phyloP scores from a whole-genome alignment of 306 rosid genomes.

The Glycine latifolia region DNA sequence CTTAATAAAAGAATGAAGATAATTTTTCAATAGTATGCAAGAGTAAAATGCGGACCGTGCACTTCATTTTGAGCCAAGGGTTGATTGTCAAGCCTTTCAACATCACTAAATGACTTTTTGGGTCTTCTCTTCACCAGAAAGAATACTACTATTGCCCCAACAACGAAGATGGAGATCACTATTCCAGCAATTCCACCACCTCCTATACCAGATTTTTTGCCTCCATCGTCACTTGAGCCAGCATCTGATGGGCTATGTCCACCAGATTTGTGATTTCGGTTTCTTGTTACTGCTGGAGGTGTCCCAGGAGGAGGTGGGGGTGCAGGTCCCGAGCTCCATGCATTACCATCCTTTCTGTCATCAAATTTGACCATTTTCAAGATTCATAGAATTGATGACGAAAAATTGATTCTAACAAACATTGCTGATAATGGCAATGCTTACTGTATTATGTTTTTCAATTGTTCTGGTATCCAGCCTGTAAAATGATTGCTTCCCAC shows the following conservation, averaged over 20 bases:
- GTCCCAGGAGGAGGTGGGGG: conserved; percentile 99
- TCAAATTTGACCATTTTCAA: conserved; percentile 45
- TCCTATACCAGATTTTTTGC: conserved; percentile 87
- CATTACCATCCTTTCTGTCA: conserved; percentile 79
- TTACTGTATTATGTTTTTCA: conserved; percentile 79
- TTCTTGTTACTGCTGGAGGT: conserved; percentile 63
- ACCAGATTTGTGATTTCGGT: conserved; percentile 64
- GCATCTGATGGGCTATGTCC: conserved; percentile 55
- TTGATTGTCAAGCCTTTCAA: conserved; percentile 74
- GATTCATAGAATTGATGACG: conserved; percentile 34
- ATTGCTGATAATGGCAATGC: conserved; percentile 49
- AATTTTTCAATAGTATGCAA: conserved; percentile 33
- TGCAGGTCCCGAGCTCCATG: conserved; percentile 90
- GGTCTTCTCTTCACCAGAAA: conserved; percentile 79
- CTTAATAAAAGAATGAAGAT: conserved; percentile 22
- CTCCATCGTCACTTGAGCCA: conserved; percentile 58
- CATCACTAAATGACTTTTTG: conserved; percentile 67
- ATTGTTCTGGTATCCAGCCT: conserved; percentile 88
- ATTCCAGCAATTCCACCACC: conserved; percentile 95
- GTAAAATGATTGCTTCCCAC: conserved; percentile 82
- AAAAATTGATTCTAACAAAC: conserved; percentile 16
- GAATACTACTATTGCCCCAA: conserved; percentile 79
- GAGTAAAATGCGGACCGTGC: conserved; percentile 60
- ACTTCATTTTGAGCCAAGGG: conserved; percentile 71
- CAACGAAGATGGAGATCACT: conserved; percentile 79